Conservation (phyloP, 1,284 basidiomycete genomes). For the Tilletia indica region DNA sequence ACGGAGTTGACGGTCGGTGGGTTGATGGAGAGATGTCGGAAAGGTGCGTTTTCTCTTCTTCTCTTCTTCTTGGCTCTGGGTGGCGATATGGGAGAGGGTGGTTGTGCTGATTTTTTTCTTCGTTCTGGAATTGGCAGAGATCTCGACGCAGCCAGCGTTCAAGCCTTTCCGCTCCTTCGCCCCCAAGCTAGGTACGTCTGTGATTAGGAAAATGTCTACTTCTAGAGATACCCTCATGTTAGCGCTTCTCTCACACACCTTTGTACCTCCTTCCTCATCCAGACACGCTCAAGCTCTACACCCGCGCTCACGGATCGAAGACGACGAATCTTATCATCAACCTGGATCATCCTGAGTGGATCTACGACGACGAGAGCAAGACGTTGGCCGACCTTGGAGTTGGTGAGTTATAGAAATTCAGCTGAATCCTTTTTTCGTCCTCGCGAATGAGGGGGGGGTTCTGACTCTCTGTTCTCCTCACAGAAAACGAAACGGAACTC, state of each 20-base stretch:
- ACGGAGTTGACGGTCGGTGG: slow-evolving; percentile 71
- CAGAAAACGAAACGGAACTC: slow-evolving; percentile 52
- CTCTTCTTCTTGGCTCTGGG: too few species aligned
- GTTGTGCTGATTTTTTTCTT: not conserved
- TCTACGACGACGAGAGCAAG: slow-evolving; percentile 32
- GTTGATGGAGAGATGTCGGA: slow-evolving; percentile 69
- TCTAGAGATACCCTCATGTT: not conserved
- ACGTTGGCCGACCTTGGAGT: slow-evolving; percentile 40
- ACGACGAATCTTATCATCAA: slow-evolving; percentile 56
- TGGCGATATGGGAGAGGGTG: too few species aligned
- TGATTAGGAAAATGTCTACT: too few species aligned
- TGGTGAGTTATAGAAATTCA: slow-evolving; percentile 18
- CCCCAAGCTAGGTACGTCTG: slow-evolving; percentile 31
- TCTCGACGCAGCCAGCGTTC: slow-evolving; percentile 35
- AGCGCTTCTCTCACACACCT: too few species aligned
- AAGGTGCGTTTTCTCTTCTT: slow-evolving; percentile 60
- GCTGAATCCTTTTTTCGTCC: too few species aligned
- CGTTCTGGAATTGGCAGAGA: slow-evolving; percentile 24
- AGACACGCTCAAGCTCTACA: slow-evolving; percentile 84
- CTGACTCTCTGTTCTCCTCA: too few species aligned
- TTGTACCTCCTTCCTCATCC: too few species aligned
- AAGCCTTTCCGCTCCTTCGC: slow-evolving; percentile 42
- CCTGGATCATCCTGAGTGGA: slow-evolving; percentile 51
- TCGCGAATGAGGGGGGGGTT: not conserved
- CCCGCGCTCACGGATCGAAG: slow-evolving; percentile 89